Base-by-base conservation (phyloP, 2,329 filamentous ascomycete species). In the Fusarium praegraminearum region DNA sequence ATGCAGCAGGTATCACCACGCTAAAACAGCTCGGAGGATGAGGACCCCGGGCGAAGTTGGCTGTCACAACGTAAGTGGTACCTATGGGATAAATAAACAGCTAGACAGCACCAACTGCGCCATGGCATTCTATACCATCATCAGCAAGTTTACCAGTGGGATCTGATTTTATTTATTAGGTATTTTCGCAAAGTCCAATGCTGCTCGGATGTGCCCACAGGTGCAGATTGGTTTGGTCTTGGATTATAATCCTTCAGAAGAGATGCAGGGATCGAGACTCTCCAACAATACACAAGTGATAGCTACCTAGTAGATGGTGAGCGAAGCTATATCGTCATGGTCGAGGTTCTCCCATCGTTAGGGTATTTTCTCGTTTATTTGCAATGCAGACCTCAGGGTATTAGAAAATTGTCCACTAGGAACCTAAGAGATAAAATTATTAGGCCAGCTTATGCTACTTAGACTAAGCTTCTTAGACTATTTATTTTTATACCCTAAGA, bases 1-100 rank as follows among this genome's bases (percentile, higher is more conserved):
- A 75, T 57, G 69, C 71, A 66, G 59, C 73, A 73, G 62, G 67
- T 63, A 59, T 75, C 72, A 74, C 70, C 55, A 64, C 68, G 62
- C 73, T 75, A 75, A 64, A 62, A 55, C 59, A 57, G 49, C 38
- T 62, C 22, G 55, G 63, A 59, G 67, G 73, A 63, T 57, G 43
- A 61, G 30, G 52, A 67, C 52, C 55, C 65, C 46, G 41, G 58
- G 36, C 49, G 49, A 58, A 16, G 52, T 56, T 61, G 36, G 54
- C 49, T 55, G 43, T 50, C 41, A 53, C 28, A 49, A n/a, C 57
- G 53, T 60, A 47, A 54, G 57, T 64, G 38, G 47, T 56, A 22
- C 20, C 20, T 22, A 32, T 46, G 41, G 59, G 38, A 45, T 53
- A 52, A 62, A 54, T 20, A 52, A 56, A 26, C 47, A 35, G 22